Base-by-base conservation (phyloP, 2,329 filamentous ascomycete genomes). In the Talaromyces pinophilus region DNA sequence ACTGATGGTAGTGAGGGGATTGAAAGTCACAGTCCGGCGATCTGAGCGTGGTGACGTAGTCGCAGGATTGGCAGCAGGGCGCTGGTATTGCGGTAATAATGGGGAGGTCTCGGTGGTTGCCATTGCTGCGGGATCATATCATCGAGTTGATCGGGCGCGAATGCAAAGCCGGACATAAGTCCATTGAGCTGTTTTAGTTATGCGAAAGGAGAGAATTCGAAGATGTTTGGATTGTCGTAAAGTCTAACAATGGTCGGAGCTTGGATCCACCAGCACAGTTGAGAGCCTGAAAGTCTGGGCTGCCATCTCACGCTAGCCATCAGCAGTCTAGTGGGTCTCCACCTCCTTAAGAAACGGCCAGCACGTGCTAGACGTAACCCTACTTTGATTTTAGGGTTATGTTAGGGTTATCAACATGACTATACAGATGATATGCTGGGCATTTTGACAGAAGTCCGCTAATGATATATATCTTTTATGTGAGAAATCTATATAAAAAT, bases 1-100 rank as follows among this genome's bases (percentile, higher is more conserved):
- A 68, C 77, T 81, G 68, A 82, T 77, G 50, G 79, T 81, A 52
- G 81, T 78, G 67, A 80, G 73, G 25, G 81, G 81, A 65, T 81
- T 82, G 73, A 84, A 84, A 35, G 80, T 81, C 59, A 84, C 82
- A 44, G 81, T 82, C 62, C 81, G 77, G 65, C 76, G 72, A 42
- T 75, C 71, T 62, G 74, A 70, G 68, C 73, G 74, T 69, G 75
- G 78, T 76, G 79, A 79, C 74, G 77, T 78, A 72, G 75, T 75
- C 66, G 76, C 70, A 67, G 70, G 59, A 54, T 48, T 44, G 64
- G 60, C 44, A 60, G 22, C 25, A 33, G 73, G 64, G 48, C 70
- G 67, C 50, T 75, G 73, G 64, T 79, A 74, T 63, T 76, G 74
- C 46, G 77, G 76, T 60, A 82, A 75, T 48, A 82, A 74, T 25